phyloP scores from a whole-genome alignment of 1,139 yeast genomes.

The Meyerozyma guilliermondii region DNA sequence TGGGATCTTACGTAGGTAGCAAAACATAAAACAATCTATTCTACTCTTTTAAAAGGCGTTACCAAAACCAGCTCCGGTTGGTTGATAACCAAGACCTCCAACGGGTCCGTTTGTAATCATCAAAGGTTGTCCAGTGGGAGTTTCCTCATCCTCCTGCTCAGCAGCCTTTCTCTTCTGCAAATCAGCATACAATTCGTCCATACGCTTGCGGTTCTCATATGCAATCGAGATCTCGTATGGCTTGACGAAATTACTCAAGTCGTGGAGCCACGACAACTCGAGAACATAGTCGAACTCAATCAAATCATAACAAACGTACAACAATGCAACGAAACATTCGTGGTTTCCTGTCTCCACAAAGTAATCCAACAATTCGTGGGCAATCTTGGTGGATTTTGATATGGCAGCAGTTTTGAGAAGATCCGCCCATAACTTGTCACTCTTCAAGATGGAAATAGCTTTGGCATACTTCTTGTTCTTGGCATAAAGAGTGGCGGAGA shows the following conservation, averaged over 20 bases:
- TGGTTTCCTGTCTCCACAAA: slow-evolving; percentile 97
- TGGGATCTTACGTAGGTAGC: background rate
- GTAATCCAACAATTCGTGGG: slow-evolving; percentile 83
- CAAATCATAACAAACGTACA: slow-evolving; percentile 80
- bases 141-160: slow-evolving; percentile 49
- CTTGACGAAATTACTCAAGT: slow-evolving; percentile 71
- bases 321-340: slow-evolving; percentile 89
- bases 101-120: slow-evolving; percentile 60
- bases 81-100: slow-evolving; percentile 50
- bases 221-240: slow-evolving; percentile 85
- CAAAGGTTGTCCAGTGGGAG: slow-evolving; percentile 47
- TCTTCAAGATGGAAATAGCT: slow-evolving; percentile 82
- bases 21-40: background rate
- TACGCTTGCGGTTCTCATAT: slow-evolving; percentile 68
- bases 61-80: slow-evolving; percentile 67
- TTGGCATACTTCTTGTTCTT: slow-evolving; percentile 92
- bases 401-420: slow-evolving; percentile 90
- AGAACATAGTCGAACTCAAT: slow-evolving; percentile 78
- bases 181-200: slow-evolving; percentile 65
- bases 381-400: slow-evolving; percentile 73
- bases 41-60: slow-evolving; percentile 35
- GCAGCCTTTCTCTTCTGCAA: slow-evolving; percentile 64
- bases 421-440: slow-evolving; percentile 92
- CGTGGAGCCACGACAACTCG: slow-evolving; percentile 89
- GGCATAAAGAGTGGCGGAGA: slow-evolving; percentile 89